Base-by-base conservation (phyloP, 2,329 filamentous ascomycete species). In the Raffaelea deltoideospora region DNA sequence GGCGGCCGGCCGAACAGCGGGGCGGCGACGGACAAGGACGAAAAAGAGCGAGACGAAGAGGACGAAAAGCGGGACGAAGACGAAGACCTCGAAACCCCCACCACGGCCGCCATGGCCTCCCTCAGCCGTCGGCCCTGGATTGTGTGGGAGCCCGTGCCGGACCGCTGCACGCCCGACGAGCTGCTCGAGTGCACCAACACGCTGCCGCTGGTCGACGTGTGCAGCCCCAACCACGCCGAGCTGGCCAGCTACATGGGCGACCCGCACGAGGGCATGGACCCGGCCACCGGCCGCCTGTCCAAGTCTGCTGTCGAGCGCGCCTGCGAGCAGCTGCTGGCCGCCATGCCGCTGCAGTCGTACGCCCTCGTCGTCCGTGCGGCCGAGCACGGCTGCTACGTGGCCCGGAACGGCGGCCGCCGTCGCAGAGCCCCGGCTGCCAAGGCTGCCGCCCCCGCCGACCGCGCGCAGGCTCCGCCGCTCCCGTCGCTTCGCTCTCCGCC, bases 81-180 rank as follows among this genome's bases (percentile, higher is more conserved):
- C 32, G 42, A 49, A 10, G 64, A 63, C 45, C 49, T 61, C 1
- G 37, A 37, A 14, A 26, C 18, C 10, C 11, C 19, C 2, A 18
- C 30, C 6, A 14, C 32, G 2, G 22, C 30, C 6, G 27, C 20
- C 27, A 11, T 5, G 2, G 3, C 5, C 15, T 24, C 38, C 15
- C 24, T 37, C 5, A 9, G 14, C 39, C 3, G n/a, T n/a, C 69
- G 70, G 33, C 82, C 87, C 1, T 57, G 86, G 7, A 84, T 95
- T 53, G 73, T 96, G 36, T 98, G 88, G 88, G 90, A 98, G 54
- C 90, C 90, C 1, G 82, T 95, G 1, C 90, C 90, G 2, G 85
- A 95, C 55, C 67, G 84, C 1, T 95, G 87, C 54, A 78, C 71
- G 0, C 76, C 84, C 0, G 72, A 76, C 30, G 68, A 79, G 51